Evolutionary conservation across 257 asterid genomes (phyloP).

Genomic region (Echites panduratus): DNA sequence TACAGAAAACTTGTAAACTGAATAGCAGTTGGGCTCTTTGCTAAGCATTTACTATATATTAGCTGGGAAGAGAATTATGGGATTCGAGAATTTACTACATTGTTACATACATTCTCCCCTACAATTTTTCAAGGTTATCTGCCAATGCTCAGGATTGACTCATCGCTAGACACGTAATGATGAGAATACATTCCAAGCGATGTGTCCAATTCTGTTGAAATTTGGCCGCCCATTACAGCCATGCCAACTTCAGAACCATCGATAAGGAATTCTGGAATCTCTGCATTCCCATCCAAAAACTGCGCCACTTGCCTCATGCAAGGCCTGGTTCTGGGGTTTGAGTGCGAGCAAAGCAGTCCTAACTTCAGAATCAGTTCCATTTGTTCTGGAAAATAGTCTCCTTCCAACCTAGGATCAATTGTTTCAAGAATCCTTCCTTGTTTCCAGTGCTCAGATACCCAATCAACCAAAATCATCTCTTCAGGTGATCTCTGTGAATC

Average conservation of each 20-base stretch:
- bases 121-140: neutral
- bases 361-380: conserved; percentile 45
- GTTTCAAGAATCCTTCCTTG: conserved; percentile 37
- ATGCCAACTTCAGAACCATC: conserved; percentile 1
- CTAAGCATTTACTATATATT: neutral
- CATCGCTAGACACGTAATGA: conserved; percentile 2
- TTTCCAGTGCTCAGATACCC: conserved; percentile 42
- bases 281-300: conserved; percentile 37
- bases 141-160: neutral
- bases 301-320: conserved; percentile 34
- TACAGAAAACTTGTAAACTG: too few species aligned
- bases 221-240: neutral
- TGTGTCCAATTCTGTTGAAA: neutral
- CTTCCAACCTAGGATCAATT: conserved; percentile 36
- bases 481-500: conserved; percentile 28
- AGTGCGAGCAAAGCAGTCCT: conserved; percentile 46
- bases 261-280: conserved; percentile 28
- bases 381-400: conserved; percentile 28
- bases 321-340: conserved; percentile 41
- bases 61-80: neutral
- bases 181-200: neutral
- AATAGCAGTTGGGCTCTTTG: neutral
- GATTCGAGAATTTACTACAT: neutral
- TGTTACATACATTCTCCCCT: neutral
- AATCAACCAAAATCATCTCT: conserved; percentile 41